phyloP scores from a whole-genome alignment of 2,329 filamentous ascomycete genomes.

The Graphilbum ipis-grandicollis region DNA sequence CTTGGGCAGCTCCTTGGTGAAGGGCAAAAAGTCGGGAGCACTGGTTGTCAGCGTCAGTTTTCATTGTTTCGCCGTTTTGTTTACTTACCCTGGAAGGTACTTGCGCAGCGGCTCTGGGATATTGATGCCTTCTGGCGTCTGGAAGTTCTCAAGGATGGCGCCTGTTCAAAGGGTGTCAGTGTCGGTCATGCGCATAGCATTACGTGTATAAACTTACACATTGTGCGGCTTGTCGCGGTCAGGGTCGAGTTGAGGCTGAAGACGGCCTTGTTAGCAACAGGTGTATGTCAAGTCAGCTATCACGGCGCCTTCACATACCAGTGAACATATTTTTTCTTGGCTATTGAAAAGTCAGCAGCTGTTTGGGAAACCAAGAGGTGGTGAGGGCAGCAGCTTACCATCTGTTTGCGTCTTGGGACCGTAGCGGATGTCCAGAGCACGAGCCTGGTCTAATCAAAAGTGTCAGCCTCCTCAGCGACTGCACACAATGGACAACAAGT shows the following conservation, averaged over 20 bases:
- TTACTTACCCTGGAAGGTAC: conserved; percentile 61
- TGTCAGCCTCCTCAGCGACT: neutral
- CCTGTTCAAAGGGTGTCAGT: no score
- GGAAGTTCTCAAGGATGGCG: conserved; percentile 79
- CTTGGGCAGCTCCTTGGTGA: conserved; percentile 69
- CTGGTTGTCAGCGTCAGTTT: no score
- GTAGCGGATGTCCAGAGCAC: conserved; percentile 82
- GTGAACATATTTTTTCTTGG: conserved; percentile 85
- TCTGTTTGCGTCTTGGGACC: conserved; percentile 77
- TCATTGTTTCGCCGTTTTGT: no score
- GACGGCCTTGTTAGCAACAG: neutral
- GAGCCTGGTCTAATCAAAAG: conserved; percentile 47
- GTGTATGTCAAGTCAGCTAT: neutral
- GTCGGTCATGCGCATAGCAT: no score
- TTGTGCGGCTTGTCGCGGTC: conserved; percentile 30
- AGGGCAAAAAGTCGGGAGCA: conserved; percentile 76
- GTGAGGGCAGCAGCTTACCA: no score
- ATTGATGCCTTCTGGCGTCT: conserved; percentile 68
- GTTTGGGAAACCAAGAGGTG: no score
- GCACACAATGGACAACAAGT: no score
- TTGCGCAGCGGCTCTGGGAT: conserved; percentile 73
- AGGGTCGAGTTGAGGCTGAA: conserved; percentile 45
- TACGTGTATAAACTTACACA: conserved; percentile 9
- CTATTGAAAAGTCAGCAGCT: conserved; percentile 1
- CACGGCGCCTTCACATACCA: conserved; percentile 20